Evolutionary conservation across 2,329 filamentous ascomycete genomes (phyloP), one percentile per base, ranked within the genome.

Genomic region (Bisporella sp.): DNA sequence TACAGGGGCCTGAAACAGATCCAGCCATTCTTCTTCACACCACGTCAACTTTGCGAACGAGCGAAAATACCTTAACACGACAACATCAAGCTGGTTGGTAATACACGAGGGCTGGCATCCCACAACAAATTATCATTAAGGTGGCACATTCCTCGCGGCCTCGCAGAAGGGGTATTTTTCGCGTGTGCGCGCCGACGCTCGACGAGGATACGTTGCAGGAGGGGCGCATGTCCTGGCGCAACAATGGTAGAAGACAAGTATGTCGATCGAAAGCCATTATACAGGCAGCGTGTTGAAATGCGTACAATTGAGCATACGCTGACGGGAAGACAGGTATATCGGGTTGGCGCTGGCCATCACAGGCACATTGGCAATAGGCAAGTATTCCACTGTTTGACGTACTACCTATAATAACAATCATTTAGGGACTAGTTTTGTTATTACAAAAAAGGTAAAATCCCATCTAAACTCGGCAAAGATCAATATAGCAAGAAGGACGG

Each of bases 361-460:
- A 54, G 87, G 84, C 37, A 87, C 85, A 60, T 72, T 89, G 65
- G 85, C 84, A 57, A 90, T 90, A 71, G 86, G 85, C 87, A 78
- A 62, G 76, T 68, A 31, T 41, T 45, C 29, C 41, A 42, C 48
- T 41, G 31, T 31, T 54, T 51, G 8, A 47, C 3, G 48, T 45
- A 49, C 42, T 40, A 39, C 52, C 41, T 52, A 21, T 21, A 21
- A 2, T 21, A 3, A 21, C 21, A 21, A 33, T 44, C 41, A 45
- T 43, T 46, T 61, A 93, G 89, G 90, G 65, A 90, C 89, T 47
- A 96, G 91, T 78, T 99, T 99, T 70, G 92, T 99, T 60, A 96
- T 99, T 64, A 99, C 95, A 45, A 99, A 99, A 74, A 97, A 96
- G 80, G 88, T 93, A 73, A 31, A 37, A n/a, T 21, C 2, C 41